These are phyloP conservation scores for Sporothrix brunneoviolacea DNA, from an alignment of 2,329 filamentous ascomycete species.

Conservation along the genomic window DNA sequence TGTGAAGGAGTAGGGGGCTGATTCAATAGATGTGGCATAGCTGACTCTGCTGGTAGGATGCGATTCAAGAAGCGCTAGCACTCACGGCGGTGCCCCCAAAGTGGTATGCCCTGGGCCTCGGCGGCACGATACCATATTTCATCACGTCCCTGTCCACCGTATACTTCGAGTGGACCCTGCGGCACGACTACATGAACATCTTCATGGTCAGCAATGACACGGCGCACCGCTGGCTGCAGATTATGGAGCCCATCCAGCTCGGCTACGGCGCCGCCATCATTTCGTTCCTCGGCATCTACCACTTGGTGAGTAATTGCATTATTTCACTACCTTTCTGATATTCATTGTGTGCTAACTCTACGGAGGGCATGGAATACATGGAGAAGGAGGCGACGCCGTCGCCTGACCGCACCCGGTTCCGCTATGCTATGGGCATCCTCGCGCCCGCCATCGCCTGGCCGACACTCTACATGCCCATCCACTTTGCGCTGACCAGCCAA, in stretches of 20 bases:
- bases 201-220: constrained; percentile 62
- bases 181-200: constrained; percentile 59
- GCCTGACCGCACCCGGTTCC: constrained; percentile 59
- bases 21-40: no score
- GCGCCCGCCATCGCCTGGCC: constrained; percentile 83
- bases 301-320: constrained; percentile 74
- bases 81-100: constrained; percentile 59
- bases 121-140: constrained; percentile 78
- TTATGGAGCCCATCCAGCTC: constrained; percentile 81
- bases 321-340: no score
- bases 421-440: constrained; percentile 76
- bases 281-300: constrained; percentile 87
- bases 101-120: constrained; percentile 61
- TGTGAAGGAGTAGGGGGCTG: no score
- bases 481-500: constrained; percentile 79
- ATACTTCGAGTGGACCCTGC: constrained; percentile 76
- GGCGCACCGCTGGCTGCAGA: constrained; percentile 63
- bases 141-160: constrained; percentile 77
- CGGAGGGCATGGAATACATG: constrained; percentile 70
- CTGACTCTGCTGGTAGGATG: no score
- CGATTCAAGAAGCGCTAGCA: constrained; percentile 63
- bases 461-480: constrained; percentile 73
- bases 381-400: constrained; percentile 58
- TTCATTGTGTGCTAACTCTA: background rate
- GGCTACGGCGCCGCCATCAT: constrained; percentile 90